These are phyloP conservation scores for Capsicum pubescens DNA, from an alignment of 257 asterid species.

Conservation along the genomic window DNA sequence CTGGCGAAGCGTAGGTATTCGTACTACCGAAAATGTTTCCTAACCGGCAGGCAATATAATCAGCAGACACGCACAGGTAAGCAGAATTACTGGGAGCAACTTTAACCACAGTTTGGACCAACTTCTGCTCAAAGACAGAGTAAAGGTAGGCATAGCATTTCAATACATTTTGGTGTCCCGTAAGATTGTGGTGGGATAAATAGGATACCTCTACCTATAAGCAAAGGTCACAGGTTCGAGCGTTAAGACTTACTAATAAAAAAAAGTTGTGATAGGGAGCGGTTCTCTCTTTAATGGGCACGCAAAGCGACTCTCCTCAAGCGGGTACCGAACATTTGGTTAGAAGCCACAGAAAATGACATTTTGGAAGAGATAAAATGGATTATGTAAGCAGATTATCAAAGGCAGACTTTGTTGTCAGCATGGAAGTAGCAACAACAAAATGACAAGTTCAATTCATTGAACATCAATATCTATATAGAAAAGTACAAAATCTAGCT, in stretches of 20 bases:
- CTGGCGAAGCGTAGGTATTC: no score
- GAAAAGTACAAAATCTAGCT: background rate
- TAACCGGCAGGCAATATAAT: no score
- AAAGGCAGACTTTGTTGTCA: background rate
- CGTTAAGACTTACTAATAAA: background rate
- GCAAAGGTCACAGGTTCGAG: accelerated
- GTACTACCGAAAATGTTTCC: no score
- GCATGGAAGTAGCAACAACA: background rate
- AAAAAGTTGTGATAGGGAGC: background rate
- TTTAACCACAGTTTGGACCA: background rate
- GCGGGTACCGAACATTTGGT: no score
- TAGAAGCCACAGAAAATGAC: no score
- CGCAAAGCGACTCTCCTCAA: no score
- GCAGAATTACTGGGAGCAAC: background rate
- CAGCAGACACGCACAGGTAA: no score
- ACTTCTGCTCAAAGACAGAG: background rate
- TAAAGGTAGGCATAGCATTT: background rate
- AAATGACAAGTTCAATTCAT: background rate
- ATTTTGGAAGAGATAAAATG: background rate
- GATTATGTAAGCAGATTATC: background rate
- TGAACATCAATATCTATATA: background rate
- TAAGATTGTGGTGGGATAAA: background rate
- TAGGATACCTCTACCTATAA: background rate
- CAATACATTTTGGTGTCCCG: background rate
- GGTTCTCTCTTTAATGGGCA: background rate